These are phyloP conservation scores for Suillus lakei DNA, from an alignment of 768 basidiomycete species.

Conservation along the genomic window DNA sequence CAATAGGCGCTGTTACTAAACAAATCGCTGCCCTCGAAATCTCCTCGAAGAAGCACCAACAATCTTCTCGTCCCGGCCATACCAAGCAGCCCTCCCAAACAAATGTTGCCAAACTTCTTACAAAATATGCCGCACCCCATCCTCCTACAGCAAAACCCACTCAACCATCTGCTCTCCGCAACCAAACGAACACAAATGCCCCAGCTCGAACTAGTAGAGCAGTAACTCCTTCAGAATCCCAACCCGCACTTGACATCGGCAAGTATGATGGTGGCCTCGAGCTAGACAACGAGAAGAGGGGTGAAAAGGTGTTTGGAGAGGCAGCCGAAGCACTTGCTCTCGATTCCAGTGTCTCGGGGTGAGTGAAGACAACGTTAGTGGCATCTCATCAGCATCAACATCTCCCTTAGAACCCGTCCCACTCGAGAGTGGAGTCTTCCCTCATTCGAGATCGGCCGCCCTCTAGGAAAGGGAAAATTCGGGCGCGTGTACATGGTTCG, in stretches of 20 bases:
- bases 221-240: slow-evolving; percentile 28
- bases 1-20: slow-evolving; percentile 58
- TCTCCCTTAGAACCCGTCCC: slow-evolving; percentile 56
- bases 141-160: slow-evolving; percentile 42
- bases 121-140: slow-evolving; percentile 75
- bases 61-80: slow-evolving; percentile 37
- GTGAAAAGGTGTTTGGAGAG: slow-evolving; percentile 75
- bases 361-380: slow-evolving; percentile 26
- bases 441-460: slow-evolving; percentile 92
- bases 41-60: slow-evolving; percentile 51
- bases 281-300: slow-evolving; percentile 80
- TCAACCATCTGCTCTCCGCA: slow-evolving; percentile 48
- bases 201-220: slow-evolving; percentile 22
- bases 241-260: slow-evolving; percentile 70
- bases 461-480: slow-evolving; percentile 98
- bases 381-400: slow-evolving; percentile 13
- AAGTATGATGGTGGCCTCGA: slow-evolving; percentile 98
- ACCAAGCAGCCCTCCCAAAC: slow-evolving; percentile 62
- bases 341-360: slow-evolving; percentile 80
- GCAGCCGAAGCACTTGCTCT: slow-evolving; percentile 83
- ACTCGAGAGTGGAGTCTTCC: slow-evolving; percentile 86
- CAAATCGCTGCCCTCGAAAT: slow-evolving; percentile 76
- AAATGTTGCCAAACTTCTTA: slow-evolving; percentile 71
- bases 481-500: slow-evolving; percentile 99
- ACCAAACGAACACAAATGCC: slow-evolving; percentile 35